Evolutionary conservation across 805 yeast genomes (phyloP).

Genomic region (Metahyphopichia silvanorum): DNA sequence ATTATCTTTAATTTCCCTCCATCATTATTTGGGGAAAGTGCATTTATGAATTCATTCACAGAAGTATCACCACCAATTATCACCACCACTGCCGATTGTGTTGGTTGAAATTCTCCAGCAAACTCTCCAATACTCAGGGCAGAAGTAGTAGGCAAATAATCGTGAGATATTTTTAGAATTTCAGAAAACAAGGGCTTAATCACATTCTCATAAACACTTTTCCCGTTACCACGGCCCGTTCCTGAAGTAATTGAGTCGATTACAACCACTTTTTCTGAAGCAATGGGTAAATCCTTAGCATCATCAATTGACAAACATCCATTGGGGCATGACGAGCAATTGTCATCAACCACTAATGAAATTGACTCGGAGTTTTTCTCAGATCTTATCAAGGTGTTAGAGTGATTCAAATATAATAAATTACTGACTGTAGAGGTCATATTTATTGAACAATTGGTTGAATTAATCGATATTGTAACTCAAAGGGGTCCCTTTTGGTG

Average conservation of each 20-base stretch:
- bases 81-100: too few species aligned
- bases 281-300: background rate
- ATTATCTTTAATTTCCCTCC: slow-evolving; percentile 18
- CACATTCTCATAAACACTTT: slow-evolving; percentile 38
- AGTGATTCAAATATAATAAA: too few species aligned
- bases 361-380: too few species aligned
- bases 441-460: too few species aligned
- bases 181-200: slow-evolving; percentile 47
- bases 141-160: slow-evolving; percentile 42
- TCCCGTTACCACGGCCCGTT: slow-evolving; percentile 27
- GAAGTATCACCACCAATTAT: slow-evolving; percentile 88
- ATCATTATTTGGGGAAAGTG: slow-evolving; percentile 12
- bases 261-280: slow-evolving; percentile 18
- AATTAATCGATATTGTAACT: too few species aligned
- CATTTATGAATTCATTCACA: slow-evolving; percentile 70
- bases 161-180: slow-evolving; percentile 29
- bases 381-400: too few species aligned
- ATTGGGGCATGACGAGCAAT: background rate
- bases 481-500: too few species aligned
- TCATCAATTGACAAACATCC: too few species aligned
- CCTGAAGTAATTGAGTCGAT: slow-evolving; percentile 55
- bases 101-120: slow-evolving; percentile 28
- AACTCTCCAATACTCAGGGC: slow-evolving; percentile 36
- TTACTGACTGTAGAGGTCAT: too few species aligned
- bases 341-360: too few species aligned